A percentile compares a stretch with the other conserved stretches of the same genome.
phyloP scores from a whole-genome alignment of 2,329 filamentous ascomycete species.

The Venturia pyrina region DNA sequence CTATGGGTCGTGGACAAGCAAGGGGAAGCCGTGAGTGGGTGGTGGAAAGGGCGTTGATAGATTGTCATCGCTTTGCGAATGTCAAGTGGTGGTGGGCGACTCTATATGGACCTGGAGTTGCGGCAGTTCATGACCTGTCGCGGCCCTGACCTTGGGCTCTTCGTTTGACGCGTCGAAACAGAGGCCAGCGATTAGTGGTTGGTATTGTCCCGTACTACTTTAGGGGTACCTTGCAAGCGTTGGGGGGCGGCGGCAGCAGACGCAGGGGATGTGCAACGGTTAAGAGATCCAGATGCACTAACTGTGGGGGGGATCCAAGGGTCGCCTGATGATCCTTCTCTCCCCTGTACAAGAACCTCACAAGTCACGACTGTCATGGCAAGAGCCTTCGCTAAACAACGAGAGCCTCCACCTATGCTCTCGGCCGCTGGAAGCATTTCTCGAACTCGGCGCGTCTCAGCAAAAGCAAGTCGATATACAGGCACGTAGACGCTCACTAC shows the following conservation, averaged over 20 bases:
- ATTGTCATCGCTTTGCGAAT: not conserved
- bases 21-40: slow-evolving; percentile 3
- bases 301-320: not conserved
- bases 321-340: not conserved
- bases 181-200: not conserved
- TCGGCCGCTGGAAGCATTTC: not conserved
- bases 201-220: not conserved
- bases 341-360: not conserved
- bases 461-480: not conserved
- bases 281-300: not conserved
- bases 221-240: not conserved
- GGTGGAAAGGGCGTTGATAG: not conserved
- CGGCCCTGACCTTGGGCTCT: not conserved
- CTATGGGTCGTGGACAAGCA: not conserved
- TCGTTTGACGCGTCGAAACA: not conserved
- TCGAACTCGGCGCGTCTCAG: not conserved
- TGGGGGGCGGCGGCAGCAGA: not conserved
- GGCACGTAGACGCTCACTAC: not conserved
- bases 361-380: not conserved
- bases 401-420: not conserved
- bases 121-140: not conserved
- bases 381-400: not conserved
- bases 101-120: not conserved
- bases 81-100: not conserved
- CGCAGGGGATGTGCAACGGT: not conserved